Conservation (phyloP, 345 rosid species). For the Aethionema arabicum region DNA sequence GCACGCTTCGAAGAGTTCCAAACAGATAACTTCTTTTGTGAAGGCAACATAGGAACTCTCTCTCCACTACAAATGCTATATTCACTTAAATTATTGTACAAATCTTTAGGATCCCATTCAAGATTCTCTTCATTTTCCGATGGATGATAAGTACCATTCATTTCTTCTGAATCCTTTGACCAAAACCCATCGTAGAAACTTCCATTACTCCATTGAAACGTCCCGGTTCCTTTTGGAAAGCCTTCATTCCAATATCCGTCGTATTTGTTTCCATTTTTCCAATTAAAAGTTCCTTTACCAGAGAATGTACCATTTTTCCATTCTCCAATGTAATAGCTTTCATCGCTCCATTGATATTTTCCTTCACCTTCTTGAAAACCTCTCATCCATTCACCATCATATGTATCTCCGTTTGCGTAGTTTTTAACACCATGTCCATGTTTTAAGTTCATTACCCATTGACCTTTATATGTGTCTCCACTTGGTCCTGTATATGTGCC, state of each 20-base stretch:
- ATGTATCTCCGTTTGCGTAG: conserved; percentile 69
- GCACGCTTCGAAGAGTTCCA: conserved; percentile 71
- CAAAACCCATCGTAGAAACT: conserved; percentile 84
- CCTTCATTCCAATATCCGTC: conserved; percentile 87
- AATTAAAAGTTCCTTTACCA: conserved; percentile 68
- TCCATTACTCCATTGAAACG: conserved; percentile 70
- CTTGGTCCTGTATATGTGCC: conserved; percentile 62
- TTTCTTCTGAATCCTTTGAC: conserved; percentile 78
- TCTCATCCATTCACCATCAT: conserved; percentile 88
- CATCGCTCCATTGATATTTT: conserved; percentile 67
- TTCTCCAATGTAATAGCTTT: conserved; percentile 59
- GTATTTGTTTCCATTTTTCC: conserved; percentile 63
- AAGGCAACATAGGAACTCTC: conserved; percentile 70
- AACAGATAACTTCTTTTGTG: conserved; percentile 77
- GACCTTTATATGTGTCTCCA: conserved; percentile 71
- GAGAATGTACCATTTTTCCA: conserved; percentile 73
- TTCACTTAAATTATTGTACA: conserved; percentile 44
- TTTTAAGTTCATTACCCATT: conserved; percentile 88
- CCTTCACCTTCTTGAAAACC: conserved; percentile 84
- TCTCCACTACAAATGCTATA: conserved; percentile 54
- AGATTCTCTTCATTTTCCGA: conserved; percentile 42
- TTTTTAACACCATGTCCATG: conserved; percentile 72
- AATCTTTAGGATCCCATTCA: conserved; percentile 72
- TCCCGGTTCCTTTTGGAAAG: conserved; percentile 78
- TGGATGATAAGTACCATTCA: conserved; percentile 73